A percentile compares a stretch with the other conserved stretches of the same genome.
Evolutionary conservation across 106 monocot species (phyloP).

Genomic region (Xerophyta viscosa): DNA sequence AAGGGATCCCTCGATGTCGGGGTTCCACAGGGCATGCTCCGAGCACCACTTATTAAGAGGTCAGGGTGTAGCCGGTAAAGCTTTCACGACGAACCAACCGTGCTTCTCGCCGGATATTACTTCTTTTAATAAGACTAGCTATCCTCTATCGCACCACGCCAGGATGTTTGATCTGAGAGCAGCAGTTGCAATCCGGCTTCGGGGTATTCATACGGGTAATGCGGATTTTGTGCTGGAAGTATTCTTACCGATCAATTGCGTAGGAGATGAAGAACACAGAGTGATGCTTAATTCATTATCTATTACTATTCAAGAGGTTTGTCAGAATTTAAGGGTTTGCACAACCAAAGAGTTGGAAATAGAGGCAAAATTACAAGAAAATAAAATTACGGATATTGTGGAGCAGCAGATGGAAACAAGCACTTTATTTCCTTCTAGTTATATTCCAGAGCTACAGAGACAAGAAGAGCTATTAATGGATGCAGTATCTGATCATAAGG

Average conservation of each 20-base stretch:
- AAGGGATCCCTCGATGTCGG: slow-evolving; percentile 44
- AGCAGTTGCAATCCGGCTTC: slow-evolving; percentile 81
- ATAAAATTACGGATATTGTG: no score
- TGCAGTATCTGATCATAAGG: no score
- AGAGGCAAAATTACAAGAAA: no score
- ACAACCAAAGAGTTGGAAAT: no score
- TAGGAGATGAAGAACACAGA: slow-evolving; percentile 62
- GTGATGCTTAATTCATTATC: slow-evolving; percentile 62
- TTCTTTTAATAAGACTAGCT: slow-evolving; percentile 49
- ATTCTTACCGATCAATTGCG: slow-evolving; percentile 79
- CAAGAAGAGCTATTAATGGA: no score
- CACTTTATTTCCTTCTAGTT: no score
- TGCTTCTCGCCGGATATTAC: slow-evolving; percentile 78
- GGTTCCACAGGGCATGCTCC: slow-evolving; percentile 65
- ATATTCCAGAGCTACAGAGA: no score
- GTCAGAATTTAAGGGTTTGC: slow-evolving; percentile 75
- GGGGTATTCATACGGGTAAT: slow-evolving; percentile 58
- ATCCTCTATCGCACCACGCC: slow-evolving; percentile 86
- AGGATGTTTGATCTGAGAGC: slow-evolving; percentile 68
- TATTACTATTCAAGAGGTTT: slow-evolving; percentile 60
- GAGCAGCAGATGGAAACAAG: no score
- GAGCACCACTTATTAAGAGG: slow-evolving; percentile 51
- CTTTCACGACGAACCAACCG: slow-evolving; percentile 65
- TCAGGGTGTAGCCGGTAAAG: slow-evolving; percentile 70
- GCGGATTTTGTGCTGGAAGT: slow-evolving; percentile 87